Evolutionary conservation across 108 stramenopile genomes (phyloP).

Genomic region (Heterococcus sp.): DNA sequence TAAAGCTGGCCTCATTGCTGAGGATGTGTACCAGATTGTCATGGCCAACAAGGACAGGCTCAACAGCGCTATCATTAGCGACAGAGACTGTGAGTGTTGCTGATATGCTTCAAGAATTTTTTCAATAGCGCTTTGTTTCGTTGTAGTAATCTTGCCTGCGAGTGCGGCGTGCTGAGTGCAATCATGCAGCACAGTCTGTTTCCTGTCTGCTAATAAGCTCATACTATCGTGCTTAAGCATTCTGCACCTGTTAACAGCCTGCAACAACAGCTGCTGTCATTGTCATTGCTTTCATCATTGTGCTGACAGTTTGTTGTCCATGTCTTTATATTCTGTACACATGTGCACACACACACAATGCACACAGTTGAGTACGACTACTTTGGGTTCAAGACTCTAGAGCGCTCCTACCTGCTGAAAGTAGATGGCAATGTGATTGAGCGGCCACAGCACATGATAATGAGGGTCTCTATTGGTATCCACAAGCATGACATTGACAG

Average conservation of each 20-base stretch:
- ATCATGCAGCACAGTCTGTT: background rate
- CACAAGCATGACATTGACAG: conserved; percentile 77
- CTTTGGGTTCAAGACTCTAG: conserved; percentile 95
- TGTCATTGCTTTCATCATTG: background rate
- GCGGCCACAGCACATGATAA: conserved; percentile 91
- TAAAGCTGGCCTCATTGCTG: conserved; percentile 68
- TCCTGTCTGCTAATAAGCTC: background rate
- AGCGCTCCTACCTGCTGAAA: conserved; percentile 59
- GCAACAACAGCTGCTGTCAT: background rate
- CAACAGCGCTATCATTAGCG: conserved; percentile 62
- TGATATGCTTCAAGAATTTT: background rate
- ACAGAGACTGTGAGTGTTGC: conserved; percentile 77
- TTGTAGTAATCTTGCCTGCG: background rate
- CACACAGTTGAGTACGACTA: conserved; percentile 70
- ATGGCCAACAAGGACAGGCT: conserved; percentile 38
- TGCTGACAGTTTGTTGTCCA: background rate
- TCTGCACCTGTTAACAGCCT: background rate
- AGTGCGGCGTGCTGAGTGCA: background rate
- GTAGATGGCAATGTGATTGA: conserved; percentile 65
- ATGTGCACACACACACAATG: background rate
- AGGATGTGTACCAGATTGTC: conserved; percentile 56
- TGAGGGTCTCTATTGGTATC: conserved; percentile 95
- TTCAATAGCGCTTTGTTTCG: background rate
- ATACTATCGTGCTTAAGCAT: background rate
- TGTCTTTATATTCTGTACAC: background rate